These are phyloP conservation scores for Phialophora chinensis DNA, from an alignment of 2,329 filamentous ascomycete species.

Conservation along the genomic window DNA sequence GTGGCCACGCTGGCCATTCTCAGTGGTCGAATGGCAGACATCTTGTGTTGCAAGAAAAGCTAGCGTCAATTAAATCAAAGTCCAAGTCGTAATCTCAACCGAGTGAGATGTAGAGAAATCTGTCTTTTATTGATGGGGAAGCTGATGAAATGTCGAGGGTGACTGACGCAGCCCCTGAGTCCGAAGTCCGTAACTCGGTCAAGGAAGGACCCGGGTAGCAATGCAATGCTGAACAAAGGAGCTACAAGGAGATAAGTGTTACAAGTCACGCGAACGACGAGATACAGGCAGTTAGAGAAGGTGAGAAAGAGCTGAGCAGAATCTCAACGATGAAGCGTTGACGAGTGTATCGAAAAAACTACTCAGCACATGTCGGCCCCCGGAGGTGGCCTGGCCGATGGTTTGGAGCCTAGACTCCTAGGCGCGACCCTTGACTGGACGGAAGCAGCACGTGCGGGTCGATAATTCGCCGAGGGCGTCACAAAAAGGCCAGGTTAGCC, in stretches of 20 bases:
- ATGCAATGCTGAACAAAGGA: neutral
- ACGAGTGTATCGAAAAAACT: neutral
- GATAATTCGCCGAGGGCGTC: neutral
- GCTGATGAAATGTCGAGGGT: neutral
- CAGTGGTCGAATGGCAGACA: slow-evolving; percentile 29
- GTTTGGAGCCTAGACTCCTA: neutral
- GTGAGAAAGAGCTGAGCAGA: neutral
- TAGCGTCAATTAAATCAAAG: neutral
- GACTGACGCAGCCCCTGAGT: slow-evolving; percentile 3
- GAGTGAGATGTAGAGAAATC: neutral
- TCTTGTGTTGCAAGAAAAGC: slow-evolving; percentile 14
- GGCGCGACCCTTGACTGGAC: neutral
- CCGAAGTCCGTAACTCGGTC: neutral
- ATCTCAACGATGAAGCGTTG: slow-evolving; percentile 1
- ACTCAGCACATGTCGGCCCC: slow-evolving; percentile 10
- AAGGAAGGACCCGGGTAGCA: neutral
- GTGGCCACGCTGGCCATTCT: slow-evolving; percentile 27
- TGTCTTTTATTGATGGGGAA: slow-evolving; percentile 1
- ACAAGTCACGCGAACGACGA: neutral
- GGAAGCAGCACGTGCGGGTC: slow-evolving; percentile 9
- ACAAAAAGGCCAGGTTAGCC: neutral
- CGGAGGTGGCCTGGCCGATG: slow-evolving; percentile 3
- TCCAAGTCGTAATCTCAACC: neutral
- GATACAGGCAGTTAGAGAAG: neutral
- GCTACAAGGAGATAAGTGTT: neutral